Percentiles rank a stretch among this genome's conserved stretches.
phyloP scores from a whole-genome alignment of 2,329 filamentous ascomycete species.

The Phoma sp. region DNA sequence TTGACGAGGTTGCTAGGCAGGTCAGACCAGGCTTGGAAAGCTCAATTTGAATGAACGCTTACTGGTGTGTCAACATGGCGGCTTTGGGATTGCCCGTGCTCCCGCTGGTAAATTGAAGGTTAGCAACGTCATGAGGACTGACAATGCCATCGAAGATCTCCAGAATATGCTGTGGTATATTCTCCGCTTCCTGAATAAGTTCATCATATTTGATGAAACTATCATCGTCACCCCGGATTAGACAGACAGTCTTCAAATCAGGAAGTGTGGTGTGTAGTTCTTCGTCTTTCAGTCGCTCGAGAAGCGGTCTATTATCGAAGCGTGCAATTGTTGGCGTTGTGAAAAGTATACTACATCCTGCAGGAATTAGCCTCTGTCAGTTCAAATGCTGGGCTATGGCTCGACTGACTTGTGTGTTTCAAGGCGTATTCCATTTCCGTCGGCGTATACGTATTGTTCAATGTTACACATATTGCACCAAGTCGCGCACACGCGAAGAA shows the following conservation, averaged over 20 bases:
- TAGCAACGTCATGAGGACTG: constrained; percentile 44
- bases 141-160: constrained; percentile 45
- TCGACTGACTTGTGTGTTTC: constrained; percentile 66
- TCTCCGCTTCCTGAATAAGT: constrained; percentile 52
- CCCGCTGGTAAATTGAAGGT: constrained; percentile 49
- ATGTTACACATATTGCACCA: constrained; percentile 66
- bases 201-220: constrained; percentile 66
- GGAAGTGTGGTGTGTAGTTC: constrained; percentile 29
- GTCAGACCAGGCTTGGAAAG: not conserved
- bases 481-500: constrained; percentile 71
- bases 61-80: constrained; percentile 49
- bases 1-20: constrained; percentile 46
- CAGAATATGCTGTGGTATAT: constrained; percentile 42
- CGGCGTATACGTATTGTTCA: constrained; percentile 83
- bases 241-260: constrained; percentile 39
- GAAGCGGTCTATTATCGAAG: constrained; percentile 66
- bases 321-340: constrained; percentile 72
- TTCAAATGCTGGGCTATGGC: not conserved
- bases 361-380: not conserved
- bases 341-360: constrained; percentile 75
- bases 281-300: constrained; percentile 48
- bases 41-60: not conserved
- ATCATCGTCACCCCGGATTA: constrained; percentile 43
- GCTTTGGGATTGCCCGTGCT: constrained; percentile 48
- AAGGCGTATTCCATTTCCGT: constrained; percentile 74